Base-by-base conservation (phyloP, 106 monocot species). In the Dendrobium catenatum region DNA sequence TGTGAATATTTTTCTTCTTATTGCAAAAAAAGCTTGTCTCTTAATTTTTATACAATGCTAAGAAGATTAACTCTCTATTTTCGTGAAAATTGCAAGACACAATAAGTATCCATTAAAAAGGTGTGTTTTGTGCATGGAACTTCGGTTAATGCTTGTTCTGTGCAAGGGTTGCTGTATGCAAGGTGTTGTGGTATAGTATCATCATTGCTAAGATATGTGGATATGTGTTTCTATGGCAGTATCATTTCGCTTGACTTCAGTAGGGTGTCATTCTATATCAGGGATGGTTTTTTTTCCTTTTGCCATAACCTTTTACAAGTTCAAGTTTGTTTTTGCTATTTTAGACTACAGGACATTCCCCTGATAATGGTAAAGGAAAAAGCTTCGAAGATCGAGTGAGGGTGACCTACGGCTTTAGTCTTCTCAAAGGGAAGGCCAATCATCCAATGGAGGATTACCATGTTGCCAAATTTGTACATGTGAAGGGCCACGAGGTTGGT, bases 381-480 rank as follows among this genome's bases (percentile, higher is more conserved):
- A 86, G 83, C 80, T 42, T 17, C 11, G 85, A 87, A 58, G 78
- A 88, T 55, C 64, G 55, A 41, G 72, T 43, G 26, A 91, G 83
- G 51, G 81, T 96, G 44, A 80, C 67, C 1, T 93, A 90, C 82
- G 96, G 96, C 1, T 96, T 81, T 66, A 86, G 87, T 78, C 83
- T 96, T 9, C 86, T 96, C 15, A 92, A 92, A 81, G 91, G 96
- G 33, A 92, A 86, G 77, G 85, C 93, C 37, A 88, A 83, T 68
- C 96, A 96, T 89, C 91, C 91, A 11, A 96, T 96, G 84, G 96
- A 96, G 84, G 96, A 96, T 79, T 96, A 86, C 72, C 91, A 92
- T 70, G 87, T 93, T 13, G 89, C 93, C 24, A 88, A 90, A 55
- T 92, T 90, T 76, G 47, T 81, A 19, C 74, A 82, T 8, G 59